Evolutionary conservation across 352 stramenopile genomes (phyloP), one percentile per base, ranked within the genome.

Genomic region (Phytophthora crassamura): DNA sequence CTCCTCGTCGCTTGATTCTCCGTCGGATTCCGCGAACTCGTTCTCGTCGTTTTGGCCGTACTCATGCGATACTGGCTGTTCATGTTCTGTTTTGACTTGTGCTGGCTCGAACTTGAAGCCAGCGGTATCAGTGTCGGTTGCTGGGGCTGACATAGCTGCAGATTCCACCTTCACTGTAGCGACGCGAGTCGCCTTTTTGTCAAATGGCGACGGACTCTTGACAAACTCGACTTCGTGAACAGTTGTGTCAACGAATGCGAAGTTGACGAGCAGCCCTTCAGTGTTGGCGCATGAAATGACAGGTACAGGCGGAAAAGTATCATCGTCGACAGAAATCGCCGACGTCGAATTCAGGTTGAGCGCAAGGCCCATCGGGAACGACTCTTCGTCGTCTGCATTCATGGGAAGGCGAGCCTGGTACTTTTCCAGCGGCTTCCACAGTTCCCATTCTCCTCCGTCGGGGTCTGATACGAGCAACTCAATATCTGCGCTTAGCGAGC

Each of bases 371-470:
- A 88, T 73, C 14, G 78, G 84, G 47, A 75, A 93, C 25, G 80
- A 87, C 47, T 93, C 84, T 39, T 90, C 82, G 42, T 93, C 84
- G 10, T 88, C 58, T 14, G 61, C 67, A 20, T 85, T 89, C 82
- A 91, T 91, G 1, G 84, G 84, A 22, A 93, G 67, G 3, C 84
- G 84, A 15, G 84, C 82, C 69, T 90, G 81, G 41, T 88, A 93
- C 50, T 84, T 89, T 59, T 93, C 84, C 20, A 80, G 74, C 7
- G 84, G 80, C 50, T 93, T 93, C 84, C 84, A 93, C 3, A 90
- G 42, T 54, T 82, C 64, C 84, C 84, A 93, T 55, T 88, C 78
- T 4, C 72, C 75, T 15, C 45, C 61, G 2, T 91, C 80, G 5
- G 80, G 78, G 45, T 93, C 80, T 10, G 72, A 78, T 42, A 93